Evolutionary conservation across 495 filamentous ascomycete species (phyloP).

Genomic region (Daldinia grandis): DNA sequence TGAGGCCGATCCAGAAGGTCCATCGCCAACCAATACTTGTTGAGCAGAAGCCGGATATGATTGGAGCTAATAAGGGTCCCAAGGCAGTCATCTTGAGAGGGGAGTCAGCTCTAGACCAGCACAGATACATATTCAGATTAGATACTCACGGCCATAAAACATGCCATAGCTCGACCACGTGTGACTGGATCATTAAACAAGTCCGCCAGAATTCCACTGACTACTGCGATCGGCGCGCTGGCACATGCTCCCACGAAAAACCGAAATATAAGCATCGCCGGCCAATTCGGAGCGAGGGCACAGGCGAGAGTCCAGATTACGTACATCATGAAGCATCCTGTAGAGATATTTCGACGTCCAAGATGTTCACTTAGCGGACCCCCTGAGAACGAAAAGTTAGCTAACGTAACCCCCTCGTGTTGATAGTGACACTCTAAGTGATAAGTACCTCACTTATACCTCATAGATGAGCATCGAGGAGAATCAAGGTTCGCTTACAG

Average conservation of each 20-base stretch:
- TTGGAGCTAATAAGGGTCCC: constrained; percentile 72
- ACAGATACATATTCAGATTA: not conserved
- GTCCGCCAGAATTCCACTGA: constrained; percentile 79
- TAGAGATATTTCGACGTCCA: constrained; percentile 70
- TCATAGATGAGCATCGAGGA: not conserved
- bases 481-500: constrained; percentile 25
- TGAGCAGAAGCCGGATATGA: constrained; percentile 71
- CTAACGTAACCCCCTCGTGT: not conserved
- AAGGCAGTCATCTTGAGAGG: constrained; percentile 64
- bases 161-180: constrained; percentile 74
- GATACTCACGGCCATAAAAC: constrained; percentile 70
- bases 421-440: not conserved
- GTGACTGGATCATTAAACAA: constrained; percentile 63
- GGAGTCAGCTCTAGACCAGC: constrained; percentile 15
- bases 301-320: constrained; percentile 73
- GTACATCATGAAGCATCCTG: constrained; percentile 68
- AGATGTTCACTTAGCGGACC: constrained; percentile 76
- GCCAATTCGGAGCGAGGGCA: constrained; percentile 73
- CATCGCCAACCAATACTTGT: constrained; percentile 70
- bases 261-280: constrained; percentile 72
- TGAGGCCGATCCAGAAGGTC: constrained; percentile 70
- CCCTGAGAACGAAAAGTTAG: constrained; percentile 44
- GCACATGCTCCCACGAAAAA: constrained; percentile 70
- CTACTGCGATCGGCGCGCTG: constrained; percentile 72
- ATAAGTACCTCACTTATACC: not conserved